phyloP scores from a whole-genome alignment of 1,284 basidiomycete species.

The Cryptococcus sp. region DNA sequence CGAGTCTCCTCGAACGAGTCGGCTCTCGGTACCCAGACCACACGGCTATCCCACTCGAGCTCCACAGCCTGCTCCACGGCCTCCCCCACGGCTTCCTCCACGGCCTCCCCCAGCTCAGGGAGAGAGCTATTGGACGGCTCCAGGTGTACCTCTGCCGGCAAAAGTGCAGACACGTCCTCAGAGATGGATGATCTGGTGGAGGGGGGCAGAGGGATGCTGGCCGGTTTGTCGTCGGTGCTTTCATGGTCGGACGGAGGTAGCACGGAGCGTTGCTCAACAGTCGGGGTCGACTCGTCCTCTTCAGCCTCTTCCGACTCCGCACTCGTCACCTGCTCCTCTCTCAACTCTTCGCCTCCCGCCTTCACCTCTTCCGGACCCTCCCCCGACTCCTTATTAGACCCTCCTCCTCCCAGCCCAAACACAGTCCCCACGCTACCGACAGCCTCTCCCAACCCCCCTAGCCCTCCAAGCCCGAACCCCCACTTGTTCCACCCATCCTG shows the following conservation, averaged over 20 bases:
- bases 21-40: slow-evolving; percentile 10
- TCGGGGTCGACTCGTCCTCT: too few species aligned
- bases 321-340: background rate
- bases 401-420: slow-evolving; percentile 25
- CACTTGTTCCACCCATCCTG: slow-evolving; percentile 10
- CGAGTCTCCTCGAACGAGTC: slow-evolving; percentile 8
- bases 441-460: slow-evolving; percentile 28
- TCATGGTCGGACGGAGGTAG: background rate
- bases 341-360: background rate
- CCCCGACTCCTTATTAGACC: background rate
- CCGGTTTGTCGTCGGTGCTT: background rate
- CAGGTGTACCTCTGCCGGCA: slow-evolving; percentile 2
- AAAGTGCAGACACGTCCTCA: background rate
- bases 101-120: slow-evolving; percentile 30
- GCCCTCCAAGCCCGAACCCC: slow-evolving; percentile 21
- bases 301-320: background rate
- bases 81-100: slow-evolving; percentile 13
- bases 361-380: too few species aligned
- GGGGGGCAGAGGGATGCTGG: too few species aligned
- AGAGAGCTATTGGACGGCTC: slow-evolving; percentile 15
- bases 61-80: slow-evolving; percentile 15
- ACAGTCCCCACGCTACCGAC: slow-evolving; percentile 33
- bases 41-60: slow-evolving; percentile 19
- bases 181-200: background rate
- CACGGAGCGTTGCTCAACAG: background rate